Evolutionary conservation across 208 protist genomes (phyloP).

Genomic region (Angomonas desouzai): DNA sequence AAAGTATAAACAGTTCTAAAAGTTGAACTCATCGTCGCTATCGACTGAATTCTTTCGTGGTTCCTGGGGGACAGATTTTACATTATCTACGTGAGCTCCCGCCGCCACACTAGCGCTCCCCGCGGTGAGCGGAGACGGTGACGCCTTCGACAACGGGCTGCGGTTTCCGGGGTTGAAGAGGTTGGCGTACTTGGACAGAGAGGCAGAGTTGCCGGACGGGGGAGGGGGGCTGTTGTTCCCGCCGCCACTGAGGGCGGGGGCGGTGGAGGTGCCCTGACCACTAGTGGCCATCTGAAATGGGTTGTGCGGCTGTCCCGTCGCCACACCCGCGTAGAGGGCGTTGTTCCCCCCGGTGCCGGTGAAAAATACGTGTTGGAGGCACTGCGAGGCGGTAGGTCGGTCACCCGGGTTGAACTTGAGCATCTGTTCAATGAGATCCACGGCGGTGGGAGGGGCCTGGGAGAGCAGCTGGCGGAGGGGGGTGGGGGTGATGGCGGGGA

Average conservation of each 20-base stretch:
- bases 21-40: slow-evolving; percentile 86
- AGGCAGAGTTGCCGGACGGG: slow-evolving; percentile 17
- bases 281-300: slow-evolving; percentile 73
- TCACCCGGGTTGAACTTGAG: slow-evolving; percentile 95
- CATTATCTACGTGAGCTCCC: slow-evolving; percentile 11
- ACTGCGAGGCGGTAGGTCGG: slow-evolving; percentile 91
- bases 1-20: slow-evolving; percentile 27
- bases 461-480: slow-evolving; percentile 88
- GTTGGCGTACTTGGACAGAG: slow-evolving; percentile 53
- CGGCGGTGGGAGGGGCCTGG: slow-evolving; percentile 88
- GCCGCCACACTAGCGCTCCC: slow-evolving; percentile 19
- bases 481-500: slow-evolving; percentile 87
- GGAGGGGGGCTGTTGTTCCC: slow-evolving; percentile 45
- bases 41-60: slow-evolving; percentile 25
- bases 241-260: slow-evolving; percentile 30
- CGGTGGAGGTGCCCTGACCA: slow-evolving; percentile 15
- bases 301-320: slow-evolving; percentile 86
- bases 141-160: slow-evolving; percentile 31
- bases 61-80: slow-evolving; percentile 27
- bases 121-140: slow-evolving; percentile 19
- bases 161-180: slow-evolving; percentile 61
- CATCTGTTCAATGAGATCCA: slow-evolving; percentile 95
- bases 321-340: slow-evolving; percentile 74
- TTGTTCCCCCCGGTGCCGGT: slow-evolving; percentile 59
- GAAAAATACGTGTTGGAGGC: slow-evolving; percentile 96